Conservation (phyloP, 2,329 filamentous ascomycete genomes). For the Epichloe bromicola region DNA sequence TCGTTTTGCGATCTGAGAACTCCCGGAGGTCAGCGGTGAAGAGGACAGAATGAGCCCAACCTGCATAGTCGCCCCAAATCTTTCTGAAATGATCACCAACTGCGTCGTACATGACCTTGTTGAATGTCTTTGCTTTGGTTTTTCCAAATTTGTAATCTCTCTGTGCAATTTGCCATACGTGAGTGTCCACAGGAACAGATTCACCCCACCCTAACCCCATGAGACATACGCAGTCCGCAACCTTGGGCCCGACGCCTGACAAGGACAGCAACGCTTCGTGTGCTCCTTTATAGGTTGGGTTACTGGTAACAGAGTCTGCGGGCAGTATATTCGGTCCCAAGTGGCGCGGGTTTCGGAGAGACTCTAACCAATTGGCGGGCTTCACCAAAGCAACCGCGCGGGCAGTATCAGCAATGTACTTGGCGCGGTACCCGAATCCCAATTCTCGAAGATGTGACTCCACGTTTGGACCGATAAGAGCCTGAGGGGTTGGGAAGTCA, state of each 20-base stretch:
- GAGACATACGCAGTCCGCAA: conserved; percentile 89
- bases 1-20: conserved; percentile 53
- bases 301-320: conserved; percentile 14
- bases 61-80: conserved; percentile 86
- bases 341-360: conserved; percentile 63
- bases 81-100: conserved; percentile 80
- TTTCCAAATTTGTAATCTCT: conserved; percentile 91
- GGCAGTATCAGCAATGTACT: conserved; percentile 82
- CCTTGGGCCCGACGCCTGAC: conserved; percentile 88
- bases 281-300: conserved; percentile 58
- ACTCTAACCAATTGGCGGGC: conserved; percentile 62
- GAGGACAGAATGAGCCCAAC: conserved; percentile 94
- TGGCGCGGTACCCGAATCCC: conserved; percentile 89
- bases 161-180: conserved; percentile 97
- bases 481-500: conserved; percentile 70
- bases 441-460: conserved; percentile 68
- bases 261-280: conserved; percentile 69
- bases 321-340: conserved; percentile 35
- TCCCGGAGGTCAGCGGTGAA: conserved; percentile 86
- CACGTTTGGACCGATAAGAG: conserved; percentile 60
- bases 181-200: conserved; percentile 90
- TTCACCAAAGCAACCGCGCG: conserved; percentile 54
- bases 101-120: conserved; percentile 76
- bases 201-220: conserved; percentile 97
- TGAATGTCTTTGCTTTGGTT: conserved; percentile 71